Evolutionary conservation across 2,329 filamentous ascomycete species (phyloP).

Genomic region (Sclerotinia borealis): DNA sequence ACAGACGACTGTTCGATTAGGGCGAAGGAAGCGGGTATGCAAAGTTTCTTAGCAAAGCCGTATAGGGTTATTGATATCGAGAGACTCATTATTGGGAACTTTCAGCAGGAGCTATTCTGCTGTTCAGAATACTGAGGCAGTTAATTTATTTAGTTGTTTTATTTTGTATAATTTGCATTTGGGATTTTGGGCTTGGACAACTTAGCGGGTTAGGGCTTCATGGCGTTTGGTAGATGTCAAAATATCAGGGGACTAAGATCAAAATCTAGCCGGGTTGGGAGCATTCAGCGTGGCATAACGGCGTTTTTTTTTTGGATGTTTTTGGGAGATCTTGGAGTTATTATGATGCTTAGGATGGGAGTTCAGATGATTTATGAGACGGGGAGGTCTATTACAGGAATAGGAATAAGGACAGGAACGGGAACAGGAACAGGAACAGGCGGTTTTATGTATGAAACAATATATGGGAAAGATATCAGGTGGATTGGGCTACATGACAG

Average conservation of each 20-base stretch:
- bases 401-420: not conserved
- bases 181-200: not conserved
- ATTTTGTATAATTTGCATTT: constrained; percentile 3
- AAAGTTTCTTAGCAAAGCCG: constrained; percentile 50
- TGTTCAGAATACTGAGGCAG: not conserved
- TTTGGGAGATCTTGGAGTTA: not conserved
- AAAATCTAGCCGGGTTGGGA: not conserved
- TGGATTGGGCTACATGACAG: not conserved
- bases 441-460: constrained; percentile 3
- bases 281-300: not conserved
- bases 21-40: constrained; percentile 47
- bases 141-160: not conserved
- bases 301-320: not conserved
- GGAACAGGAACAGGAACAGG: not conserved
- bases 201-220: not conserved
- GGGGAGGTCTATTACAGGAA: not conserved
- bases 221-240: not conserved
- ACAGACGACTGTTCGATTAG: constrained; percentile 45
- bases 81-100: constrained; percentile 39
- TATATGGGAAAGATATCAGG: not conserved
- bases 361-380: not conserved
- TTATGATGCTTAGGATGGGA: not conserved
- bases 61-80: constrained; percentile 49
- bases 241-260: not conserved
- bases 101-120: constrained; percentile 7